Base-by-base conservation (phyloP, 768 basidiomycete genomes). In the Lactarius deliciosus region DNA sequence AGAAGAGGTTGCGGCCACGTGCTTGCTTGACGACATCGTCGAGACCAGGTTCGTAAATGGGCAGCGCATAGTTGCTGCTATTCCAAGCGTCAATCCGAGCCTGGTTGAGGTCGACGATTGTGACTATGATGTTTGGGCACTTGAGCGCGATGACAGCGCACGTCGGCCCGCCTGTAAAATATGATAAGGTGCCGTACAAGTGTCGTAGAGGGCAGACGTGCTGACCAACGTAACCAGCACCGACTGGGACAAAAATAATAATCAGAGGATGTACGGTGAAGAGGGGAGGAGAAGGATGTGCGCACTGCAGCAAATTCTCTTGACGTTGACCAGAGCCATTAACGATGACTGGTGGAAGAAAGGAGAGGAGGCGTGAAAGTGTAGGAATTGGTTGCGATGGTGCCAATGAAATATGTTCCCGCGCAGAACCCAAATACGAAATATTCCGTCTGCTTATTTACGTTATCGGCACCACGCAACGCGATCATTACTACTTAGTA, bases 1-100 rank as follows among this genome's bases (percentile, higher is more conserved):
- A 98, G 81, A 97, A 97, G 70, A 99, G 87, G 80, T 99, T 99
- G 78, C 89, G 89, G 34, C 94, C 96, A 57, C 97, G 88, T 45
- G 92, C 88, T 72, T 85, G 76, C 74, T 89, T 88, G 72, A 99
- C 92, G 70, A 98, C 93, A 38, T 89, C 94, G 67, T 86, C 93
- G 11, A 99, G 87, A 57, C 97, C 96, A 6, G 97, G 97, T 76
- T 99, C 97, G 77, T 97, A 99, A 77, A 99, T 99, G 60, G 97
- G 97, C 22, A 99, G 81, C 41, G 82, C 78, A 77, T 86, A 95
- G 76, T 93, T 85, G 58, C 86, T 77, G 75, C 86, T 89, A 80
- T 99, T 99, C 97, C 97, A 99, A 20, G 96, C 96, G 76, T 94
- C 92, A 77, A 99, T 87, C 68, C 97, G 90, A 66, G 89, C 82